Percentiles rank a stretch among this genome's conserved stretches.
These are phyloP conservation scores for Colletotrichum salicis DNA, from an alignment of 2,329 filamentous ascomycete genomes.

Conservation along the genomic window DNA sequence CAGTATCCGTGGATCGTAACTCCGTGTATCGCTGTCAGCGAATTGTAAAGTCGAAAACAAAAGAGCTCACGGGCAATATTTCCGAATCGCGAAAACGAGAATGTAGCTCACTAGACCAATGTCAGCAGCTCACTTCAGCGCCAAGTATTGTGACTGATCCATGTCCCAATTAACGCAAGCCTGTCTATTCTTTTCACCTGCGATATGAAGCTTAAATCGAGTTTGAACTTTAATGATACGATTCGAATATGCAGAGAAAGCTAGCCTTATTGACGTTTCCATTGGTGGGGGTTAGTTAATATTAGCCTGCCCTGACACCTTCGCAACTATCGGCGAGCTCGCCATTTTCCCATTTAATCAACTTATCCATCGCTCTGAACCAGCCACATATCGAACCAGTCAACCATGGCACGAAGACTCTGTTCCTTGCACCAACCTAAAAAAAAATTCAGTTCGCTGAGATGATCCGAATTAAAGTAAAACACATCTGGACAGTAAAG, in stretches of 20 bases:
- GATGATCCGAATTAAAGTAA: conserved; percentile 40
- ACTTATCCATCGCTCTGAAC: neutral
- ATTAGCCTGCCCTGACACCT: neutral
- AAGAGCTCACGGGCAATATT: too few relatives aligned
- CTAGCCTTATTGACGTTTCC: neutral
- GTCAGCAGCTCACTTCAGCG: neutral
- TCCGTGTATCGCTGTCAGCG: too few relatives aligned
- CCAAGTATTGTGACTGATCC: neutral
- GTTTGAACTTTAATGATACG: neutral
- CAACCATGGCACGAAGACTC: conserved; percentile 41
- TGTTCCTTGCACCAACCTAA: conserved; percentile 46
- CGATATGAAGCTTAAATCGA: neutral
- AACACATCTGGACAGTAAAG: neutral
- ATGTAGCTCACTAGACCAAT: neutral
- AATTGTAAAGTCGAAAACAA: too few relatives aligned
- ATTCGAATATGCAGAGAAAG: too few relatives aligned
- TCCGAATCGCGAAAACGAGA: neutral
- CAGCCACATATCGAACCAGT: conserved; percentile 45
- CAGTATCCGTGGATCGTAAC: too few relatives aligned
- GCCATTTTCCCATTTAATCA: neutral
- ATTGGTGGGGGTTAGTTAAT: neutral
- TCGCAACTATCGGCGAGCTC: neutral
- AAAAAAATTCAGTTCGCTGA: conserved; percentile 16
- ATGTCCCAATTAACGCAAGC: neutral
- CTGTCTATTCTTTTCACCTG: neutral